phyloP scores from a whole-genome alignment of 2,329 filamentous ascomycete species.

The Pseudonectria buxi region DNA sequence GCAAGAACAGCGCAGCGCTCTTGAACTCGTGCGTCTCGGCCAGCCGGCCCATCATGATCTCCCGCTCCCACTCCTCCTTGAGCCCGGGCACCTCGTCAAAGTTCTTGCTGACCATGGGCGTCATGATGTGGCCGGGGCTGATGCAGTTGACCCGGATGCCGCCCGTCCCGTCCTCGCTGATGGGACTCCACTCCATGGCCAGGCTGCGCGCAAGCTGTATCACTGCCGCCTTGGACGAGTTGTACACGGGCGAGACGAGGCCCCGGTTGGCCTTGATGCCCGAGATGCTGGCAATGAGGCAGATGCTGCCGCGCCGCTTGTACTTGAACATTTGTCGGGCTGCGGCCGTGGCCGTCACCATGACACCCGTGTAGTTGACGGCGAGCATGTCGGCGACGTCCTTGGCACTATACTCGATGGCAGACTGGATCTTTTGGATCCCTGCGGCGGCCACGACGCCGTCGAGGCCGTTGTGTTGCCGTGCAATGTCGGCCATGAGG shows the following conservation, averaged over 20 bases:
- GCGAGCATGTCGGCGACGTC: conserved; percentile 57
- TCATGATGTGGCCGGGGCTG: conserved; percentile 61
- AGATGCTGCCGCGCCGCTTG: conserved; percentile 47
- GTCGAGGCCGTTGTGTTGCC: conserved; percentile 55
- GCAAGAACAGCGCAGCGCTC: conserved; percentile 53
- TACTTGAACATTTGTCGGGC: conserved; percentile 55
- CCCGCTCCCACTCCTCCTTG: conserved; percentile 54
- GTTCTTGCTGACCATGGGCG: conserved; percentile 65
- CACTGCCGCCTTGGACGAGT: conserved; percentile 59
- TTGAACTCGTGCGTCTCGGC: conserved; percentile 53
- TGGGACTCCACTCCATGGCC: conserved; percentile 55
- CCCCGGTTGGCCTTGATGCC: conserved; percentile 49
- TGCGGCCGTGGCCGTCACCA: conserved; percentile 13
- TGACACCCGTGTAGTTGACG: conserved; percentile 58
- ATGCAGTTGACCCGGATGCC: conserved; percentile 64
- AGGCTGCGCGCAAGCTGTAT: conserved; percentile 57
- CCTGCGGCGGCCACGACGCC: conserved; percentile 65
- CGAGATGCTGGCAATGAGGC: conserved; percentile 51
- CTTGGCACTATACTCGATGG: conserved; percentile 57
- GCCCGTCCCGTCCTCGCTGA: conserved; percentile 32
- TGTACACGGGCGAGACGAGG: conserved; percentile 60
- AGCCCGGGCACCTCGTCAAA: conserved; percentile 62
- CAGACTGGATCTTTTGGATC: conserved; percentile 60
- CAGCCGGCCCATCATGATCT: conserved; percentile 65
- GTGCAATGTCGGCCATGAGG: conserved; percentile 53